Evolutionary conservation across 2,329 filamentous ascomycete species (phyloP).

Genomic region (Apiospora phragmitis): DNA sequence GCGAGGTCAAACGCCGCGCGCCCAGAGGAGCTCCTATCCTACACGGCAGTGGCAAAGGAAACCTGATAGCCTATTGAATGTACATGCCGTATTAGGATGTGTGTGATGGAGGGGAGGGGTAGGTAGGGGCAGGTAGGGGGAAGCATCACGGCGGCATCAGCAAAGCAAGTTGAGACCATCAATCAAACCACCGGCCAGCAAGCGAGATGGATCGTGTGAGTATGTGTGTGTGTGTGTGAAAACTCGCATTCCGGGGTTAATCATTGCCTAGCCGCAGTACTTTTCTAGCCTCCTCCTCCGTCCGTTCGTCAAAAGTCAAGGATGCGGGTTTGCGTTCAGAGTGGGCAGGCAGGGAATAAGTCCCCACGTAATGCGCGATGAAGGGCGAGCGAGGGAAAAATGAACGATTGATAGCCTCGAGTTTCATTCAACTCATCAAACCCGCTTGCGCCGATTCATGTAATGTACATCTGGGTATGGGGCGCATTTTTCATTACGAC

Average conservation of each 20-base stretch:
- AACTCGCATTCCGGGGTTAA: constrained; percentile 8
- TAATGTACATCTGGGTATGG: neutral
- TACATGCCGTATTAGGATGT: neutral
- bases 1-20: constrained; percentile 1
- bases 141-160: neutral
- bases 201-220: neutral
- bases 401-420: constrained; percentile 3
- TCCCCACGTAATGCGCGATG: neutral
- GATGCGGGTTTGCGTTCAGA: constrained; percentile 4
- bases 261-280: neutral
- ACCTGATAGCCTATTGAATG: neutral
- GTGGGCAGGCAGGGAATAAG: neutral
- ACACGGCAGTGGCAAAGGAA: neutral
- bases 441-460: neutral
- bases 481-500: constrained; percentile 1
- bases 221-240: neutral
- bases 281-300: neutral
- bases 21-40: neutral
- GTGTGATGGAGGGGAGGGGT: neutral
- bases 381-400: neutral
- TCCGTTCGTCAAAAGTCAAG: neutral
- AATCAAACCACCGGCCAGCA: constrained; percentile 1
- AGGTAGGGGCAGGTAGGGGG: neutral
- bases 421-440: neutral
- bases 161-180: constrained; percentile 6